These are phyloP conservation scores for Didymella sp. DNA, from an alignment of 2,329 filamentous ascomycete species.

Conservation along the genomic window DNA sequence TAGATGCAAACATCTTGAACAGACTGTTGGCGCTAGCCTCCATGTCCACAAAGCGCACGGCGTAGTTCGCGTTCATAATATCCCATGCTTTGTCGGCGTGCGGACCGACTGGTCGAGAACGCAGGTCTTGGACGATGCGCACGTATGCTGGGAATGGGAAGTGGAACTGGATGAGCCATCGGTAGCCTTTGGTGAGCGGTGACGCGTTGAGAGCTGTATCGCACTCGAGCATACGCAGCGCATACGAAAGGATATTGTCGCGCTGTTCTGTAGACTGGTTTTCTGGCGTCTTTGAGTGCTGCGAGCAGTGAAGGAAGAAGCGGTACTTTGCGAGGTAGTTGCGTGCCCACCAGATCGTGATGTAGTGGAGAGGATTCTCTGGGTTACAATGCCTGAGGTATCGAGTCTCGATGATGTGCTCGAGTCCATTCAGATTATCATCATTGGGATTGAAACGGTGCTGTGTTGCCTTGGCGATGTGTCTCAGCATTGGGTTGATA, in stretches of 20 bases:
- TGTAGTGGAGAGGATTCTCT: constrained; percentile 48
- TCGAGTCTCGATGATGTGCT: constrained; percentile 51
- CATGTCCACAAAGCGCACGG: constrained; percentile 42
- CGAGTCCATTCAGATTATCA: constrained; percentile 44
- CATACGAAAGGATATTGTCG: constrained; percentile 40
- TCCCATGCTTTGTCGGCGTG: constrained; percentile 53
- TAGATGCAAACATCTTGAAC: constrained; percentile 57
- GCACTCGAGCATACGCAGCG: constrained; percentile 54
- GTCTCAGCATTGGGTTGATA: constrained; percentile 52
- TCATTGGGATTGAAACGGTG: constrained; percentile 21
- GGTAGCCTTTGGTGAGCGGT: constrained; percentile 51
- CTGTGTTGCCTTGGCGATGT: constrained; percentile 43
- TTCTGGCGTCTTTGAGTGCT: constrained; percentile 16
- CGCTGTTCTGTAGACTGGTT: constrained; percentile 32
- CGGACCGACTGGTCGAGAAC: constrained; percentile 43
- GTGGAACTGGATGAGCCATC: constrained; percentile 54
- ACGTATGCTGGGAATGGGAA: constrained; percentile 61
- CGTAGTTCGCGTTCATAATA: constrained; percentile 56
- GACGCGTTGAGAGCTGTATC: constrained; percentile 57
- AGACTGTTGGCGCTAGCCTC: constrained; percentile 33
- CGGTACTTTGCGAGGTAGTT: constrained; percentile 57
- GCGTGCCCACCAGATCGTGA: constrained; percentile 57
- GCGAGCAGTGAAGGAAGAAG: constrained; percentile 59
- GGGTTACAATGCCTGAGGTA: constrained; percentile 45
- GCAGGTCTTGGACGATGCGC: constrained; percentile 55